These are phyloP conservation scores for Raphanus hybrid DNA, from an alignment of 441 rosid genomes.

Conservation along the genomic window DNA sequence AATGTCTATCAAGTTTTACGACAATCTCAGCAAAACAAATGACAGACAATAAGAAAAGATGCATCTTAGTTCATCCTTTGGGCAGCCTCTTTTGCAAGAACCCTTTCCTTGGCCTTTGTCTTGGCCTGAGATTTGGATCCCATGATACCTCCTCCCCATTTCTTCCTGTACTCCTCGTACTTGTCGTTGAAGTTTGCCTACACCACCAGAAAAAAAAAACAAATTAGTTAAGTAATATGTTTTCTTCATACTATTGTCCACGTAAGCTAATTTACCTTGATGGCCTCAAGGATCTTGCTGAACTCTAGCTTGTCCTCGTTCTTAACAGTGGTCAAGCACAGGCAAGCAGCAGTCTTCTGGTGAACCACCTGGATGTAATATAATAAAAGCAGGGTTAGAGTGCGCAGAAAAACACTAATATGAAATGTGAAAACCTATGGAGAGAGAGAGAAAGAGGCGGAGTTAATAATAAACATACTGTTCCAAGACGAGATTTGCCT, in stretches of 20 bases:
- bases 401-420: not conserved
- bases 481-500: constrained; percentile 82
- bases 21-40: not conserved
- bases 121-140: not conserved
- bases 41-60: not conserved
- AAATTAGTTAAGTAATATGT: not conserved
- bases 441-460: not conserved
- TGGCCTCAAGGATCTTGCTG: constrained; percentile 7
- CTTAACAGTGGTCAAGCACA: constrained; percentile 1
- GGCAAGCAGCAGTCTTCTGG: constrained; percentile 11
- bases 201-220: not conserved
- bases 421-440: not conserved
- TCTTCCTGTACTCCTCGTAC: constrained; percentile 9
- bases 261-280: not conserved
- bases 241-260: not conserved
- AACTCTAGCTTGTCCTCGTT: constrained; percentile 8
- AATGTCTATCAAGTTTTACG: not conserved
- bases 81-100: constrained; percentile 5
- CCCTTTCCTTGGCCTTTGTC: not conserved
- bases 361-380: not conserved
- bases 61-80: not conserved
- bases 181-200: constrained; percentile 10
- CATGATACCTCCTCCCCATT: constrained; percentile 4
- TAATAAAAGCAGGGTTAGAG: not conserved
- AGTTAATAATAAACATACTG: constrained; percentile 38